Percentiles rank a stretch among this genome's conserved stretches.
phyloP scores from a whole-genome alignment of 306 rosid genomes.

The Urtica urens region DNA sequence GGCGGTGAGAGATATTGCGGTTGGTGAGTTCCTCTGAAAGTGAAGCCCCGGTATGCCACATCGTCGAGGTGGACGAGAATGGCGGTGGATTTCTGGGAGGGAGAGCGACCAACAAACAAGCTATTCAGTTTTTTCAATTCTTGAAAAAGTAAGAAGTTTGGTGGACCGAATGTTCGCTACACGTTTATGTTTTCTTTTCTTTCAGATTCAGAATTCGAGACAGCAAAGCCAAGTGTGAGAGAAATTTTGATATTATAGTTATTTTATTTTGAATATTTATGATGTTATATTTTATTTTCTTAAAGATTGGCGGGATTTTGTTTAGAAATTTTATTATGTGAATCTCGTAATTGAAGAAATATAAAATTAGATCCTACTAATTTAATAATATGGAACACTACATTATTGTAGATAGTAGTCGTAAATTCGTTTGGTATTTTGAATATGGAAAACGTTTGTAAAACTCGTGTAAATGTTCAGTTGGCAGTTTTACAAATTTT shows the following conservation, averaged over 20 bases:
- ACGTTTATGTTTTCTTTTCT: slow-evolving; percentile 26
- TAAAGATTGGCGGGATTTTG: no score
- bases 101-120: slow-evolving; percentile 9
- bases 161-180: slow-evolving; percentile 42
- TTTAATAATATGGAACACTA: no score
- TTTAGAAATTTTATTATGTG: no score
- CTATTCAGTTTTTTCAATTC: neutral
- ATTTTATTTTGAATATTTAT: no score
- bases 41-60: slow-evolving; percentile 30
- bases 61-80: slow-evolving; percentile 31
- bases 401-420: no score
- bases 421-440: no score
- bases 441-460: no score
- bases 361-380: no score
- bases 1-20: slow-evolving; percentile 35
- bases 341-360: no score
- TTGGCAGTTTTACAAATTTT: no score
- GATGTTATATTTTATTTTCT: no score
- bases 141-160: slow-evolving; percentile 18
- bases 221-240: neutral
- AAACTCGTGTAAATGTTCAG: no score
- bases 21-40: slow-evolving; percentile 28
- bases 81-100: slow-evolving; percentile 26
- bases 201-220: neutral
- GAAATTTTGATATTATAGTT: neutral